phyloP scores from a whole-genome alignment of 805 yeast species.

The Schwanniomyces polymorphus region DNA sequence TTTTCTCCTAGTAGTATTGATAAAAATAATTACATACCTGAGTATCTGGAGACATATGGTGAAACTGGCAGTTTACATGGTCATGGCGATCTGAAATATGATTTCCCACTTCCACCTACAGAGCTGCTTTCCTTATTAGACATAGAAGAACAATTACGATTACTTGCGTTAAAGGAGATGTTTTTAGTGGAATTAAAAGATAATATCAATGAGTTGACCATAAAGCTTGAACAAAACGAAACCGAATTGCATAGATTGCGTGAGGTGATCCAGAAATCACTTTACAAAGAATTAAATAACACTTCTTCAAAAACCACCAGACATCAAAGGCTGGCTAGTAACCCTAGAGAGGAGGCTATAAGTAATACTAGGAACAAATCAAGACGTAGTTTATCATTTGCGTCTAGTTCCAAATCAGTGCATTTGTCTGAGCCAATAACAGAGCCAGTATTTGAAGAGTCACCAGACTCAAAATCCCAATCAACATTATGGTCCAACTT shows the following conservation, averaged over 20 bases:
- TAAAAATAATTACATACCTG: not conserved
- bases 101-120: slow-evolving; percentile 30
- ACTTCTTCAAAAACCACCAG: slow-evolving; percentile 5
- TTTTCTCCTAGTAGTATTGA: not conserved
- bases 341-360: slow-evolving; percentile 27
- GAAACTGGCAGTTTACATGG: not conserved
- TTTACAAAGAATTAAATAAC: slow-evolving; percentile 38
- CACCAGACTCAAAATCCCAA: slow-evolving; percentile 4
- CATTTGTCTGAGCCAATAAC: not conserved
- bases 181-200: slow-evolving; percentile 64
- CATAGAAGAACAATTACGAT: slow-evolving; percentile 55
- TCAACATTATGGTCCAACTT: slow-evolving; percentile 33
- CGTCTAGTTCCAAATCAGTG: slow-evolving; percentile 1
- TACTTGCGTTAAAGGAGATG: slow-evolving; percentile 69
- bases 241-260: slow-evolving; percentile 53
- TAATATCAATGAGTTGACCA: slow-evolving; percentile 44
- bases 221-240: slow-evolving; percentile 41
- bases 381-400: slow-evolving; percentile 15
- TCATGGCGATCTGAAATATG: slow-evolving; percentile 20
- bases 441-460: not conserved
- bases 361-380: slow-evolving; percentile 27
- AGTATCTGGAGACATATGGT: slow-evolving; percentile 1
- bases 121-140: slow-evolving; percentile 31
- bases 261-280: slow-evolving; percentile 44
- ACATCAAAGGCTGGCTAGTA: slow-evolving; percentile 18